Conservation (phyloP, 768 basidiomycete species). For the Mycena floridula region DNA sequence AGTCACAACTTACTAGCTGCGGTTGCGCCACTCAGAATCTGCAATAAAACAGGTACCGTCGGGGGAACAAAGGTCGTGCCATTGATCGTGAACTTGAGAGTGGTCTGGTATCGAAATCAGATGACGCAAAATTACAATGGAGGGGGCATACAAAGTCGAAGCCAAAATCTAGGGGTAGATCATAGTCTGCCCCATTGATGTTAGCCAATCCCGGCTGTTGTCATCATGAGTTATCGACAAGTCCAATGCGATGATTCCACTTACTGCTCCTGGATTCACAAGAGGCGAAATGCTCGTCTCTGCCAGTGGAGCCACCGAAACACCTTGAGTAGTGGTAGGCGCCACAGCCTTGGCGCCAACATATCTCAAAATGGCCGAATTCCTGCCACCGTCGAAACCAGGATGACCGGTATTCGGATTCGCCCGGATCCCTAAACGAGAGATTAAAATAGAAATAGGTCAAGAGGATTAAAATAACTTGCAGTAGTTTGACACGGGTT, state of each 20-base stretch:
- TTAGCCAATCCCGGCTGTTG: too few relatives aligned
- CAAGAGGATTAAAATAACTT: conserved; percentile 11
- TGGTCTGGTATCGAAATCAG: too few relatives aligned
- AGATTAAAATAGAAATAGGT: not conserved
- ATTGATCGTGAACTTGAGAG: conserved; percentile 10
- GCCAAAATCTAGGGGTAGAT: too few relatives aligned
- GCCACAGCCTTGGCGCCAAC: conserved; percentile 36
- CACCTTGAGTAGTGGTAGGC: conserved; percentile 25
- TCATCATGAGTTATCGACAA: too few relatives aligned
- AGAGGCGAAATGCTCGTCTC: not conserved
- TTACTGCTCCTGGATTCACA: too few relatives aligned
- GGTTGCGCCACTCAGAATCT: conserved; percentile 39
- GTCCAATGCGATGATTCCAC: too few relatives aligned
- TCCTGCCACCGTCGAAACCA: conserved; percentile 31
- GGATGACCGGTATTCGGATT: conserved; percentile 17
- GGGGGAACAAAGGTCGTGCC: conserved; percentile 18
- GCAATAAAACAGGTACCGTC: conserved; percentile 39
- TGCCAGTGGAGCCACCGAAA: not conserved
- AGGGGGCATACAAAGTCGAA: too few relatives aligned
- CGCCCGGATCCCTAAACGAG: conserved; percentile 27
- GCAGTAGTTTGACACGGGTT: conserved; percentile 47
- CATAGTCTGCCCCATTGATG: too few relatives aligned
- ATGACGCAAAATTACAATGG: too few relatives aligned
- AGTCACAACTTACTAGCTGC: conserved; percentile 31
- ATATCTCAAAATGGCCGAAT: conserved; percentile 49